Evolutionary conservation across 2,329 filamentous ascomycete genomes (phyloP).

Genomic region (Claviceps citrina): DNA sequence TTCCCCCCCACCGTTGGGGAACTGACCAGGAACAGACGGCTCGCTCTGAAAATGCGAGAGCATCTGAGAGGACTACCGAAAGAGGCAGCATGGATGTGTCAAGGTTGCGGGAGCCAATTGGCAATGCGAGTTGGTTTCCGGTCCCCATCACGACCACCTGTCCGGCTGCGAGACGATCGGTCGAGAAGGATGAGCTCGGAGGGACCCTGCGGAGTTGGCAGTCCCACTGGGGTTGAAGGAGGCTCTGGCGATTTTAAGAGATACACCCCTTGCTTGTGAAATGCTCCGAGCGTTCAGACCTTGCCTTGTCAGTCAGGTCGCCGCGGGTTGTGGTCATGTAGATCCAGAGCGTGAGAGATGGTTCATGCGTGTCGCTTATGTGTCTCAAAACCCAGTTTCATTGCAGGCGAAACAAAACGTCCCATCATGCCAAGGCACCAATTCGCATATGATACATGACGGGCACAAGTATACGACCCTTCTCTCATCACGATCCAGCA

Average conservation of each 20-base stretch:
- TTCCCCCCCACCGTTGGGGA: not conserved
- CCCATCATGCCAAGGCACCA: not conserved
- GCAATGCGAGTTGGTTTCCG: not conserved
- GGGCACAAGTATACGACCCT: not conserved
- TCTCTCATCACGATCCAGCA: not conserved
- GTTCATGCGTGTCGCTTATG: conserved; percentile 1
- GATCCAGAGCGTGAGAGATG: not conserved
- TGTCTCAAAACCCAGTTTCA: not conserved
- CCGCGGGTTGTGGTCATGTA: no score
- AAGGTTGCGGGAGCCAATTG: not conserved
- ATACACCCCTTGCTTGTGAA: no score
- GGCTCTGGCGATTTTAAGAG: no score
- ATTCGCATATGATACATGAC: not conserved
- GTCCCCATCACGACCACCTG: not conserved
- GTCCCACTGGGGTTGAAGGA: not conserved
- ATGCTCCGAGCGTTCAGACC: no score
- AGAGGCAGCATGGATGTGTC: not conserved
- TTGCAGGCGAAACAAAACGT: not conserved
- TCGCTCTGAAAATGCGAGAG: not conserved
- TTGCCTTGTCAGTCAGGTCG: no score
- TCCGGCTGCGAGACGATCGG: not conserved
- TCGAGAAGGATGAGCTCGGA: not conserved
- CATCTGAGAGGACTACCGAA: not conserved
- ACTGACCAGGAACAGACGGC: not conserved
- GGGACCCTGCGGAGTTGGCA: no score